phyloP scores from a whole-genome alignment of 1,139 yeast genomes.

The Blastobotrys raffinosifermentans region DNA sequence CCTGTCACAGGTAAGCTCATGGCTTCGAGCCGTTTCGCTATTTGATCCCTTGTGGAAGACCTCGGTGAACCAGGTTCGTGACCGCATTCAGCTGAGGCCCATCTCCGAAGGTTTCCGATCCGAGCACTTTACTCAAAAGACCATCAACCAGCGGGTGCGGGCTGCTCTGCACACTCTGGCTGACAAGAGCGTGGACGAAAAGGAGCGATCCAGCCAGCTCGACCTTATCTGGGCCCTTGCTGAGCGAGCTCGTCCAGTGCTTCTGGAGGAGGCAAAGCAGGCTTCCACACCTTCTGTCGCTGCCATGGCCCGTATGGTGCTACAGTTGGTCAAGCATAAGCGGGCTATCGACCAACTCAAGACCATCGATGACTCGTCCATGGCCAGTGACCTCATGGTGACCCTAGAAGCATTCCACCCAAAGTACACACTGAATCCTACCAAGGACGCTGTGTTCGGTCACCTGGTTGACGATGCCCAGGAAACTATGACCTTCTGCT shows the following conservation, averaged over 20 bases:
- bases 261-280: conserved; percentile 5
- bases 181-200: neutral
- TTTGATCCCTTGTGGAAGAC: conserved; percentile 12
- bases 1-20: conserved; percentile 5
- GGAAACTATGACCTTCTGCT: conserved; percentile 2
- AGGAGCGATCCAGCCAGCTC: neutral
- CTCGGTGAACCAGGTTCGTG: conserved; percentile 3
- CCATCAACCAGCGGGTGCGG: conserved; percentile 9
- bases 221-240: conserved; percentile 6
- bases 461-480: conserved; percentile 5
- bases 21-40: conserved; percentile 1
- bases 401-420: conserved; percentile 9
- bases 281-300: neutral
- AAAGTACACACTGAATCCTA: conserved; percentile 9
- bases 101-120: conserved; percentile 4
- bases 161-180: conserved; percentile 2
- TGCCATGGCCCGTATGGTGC: neutral
- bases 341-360: neutral
- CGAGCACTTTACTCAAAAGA: conserved; percentile 7
- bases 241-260: conserved; percentile 7
- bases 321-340: neutral
- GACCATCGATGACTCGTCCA: neutral
- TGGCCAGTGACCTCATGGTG: neutral
- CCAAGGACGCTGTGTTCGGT: conserved; percentile 8
- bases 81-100: conserved; percentile 8